Conservation (phyloP, 2,329 filamentous ascomycete species). For the Arthrobotrys pseudoclavata region DNA sequence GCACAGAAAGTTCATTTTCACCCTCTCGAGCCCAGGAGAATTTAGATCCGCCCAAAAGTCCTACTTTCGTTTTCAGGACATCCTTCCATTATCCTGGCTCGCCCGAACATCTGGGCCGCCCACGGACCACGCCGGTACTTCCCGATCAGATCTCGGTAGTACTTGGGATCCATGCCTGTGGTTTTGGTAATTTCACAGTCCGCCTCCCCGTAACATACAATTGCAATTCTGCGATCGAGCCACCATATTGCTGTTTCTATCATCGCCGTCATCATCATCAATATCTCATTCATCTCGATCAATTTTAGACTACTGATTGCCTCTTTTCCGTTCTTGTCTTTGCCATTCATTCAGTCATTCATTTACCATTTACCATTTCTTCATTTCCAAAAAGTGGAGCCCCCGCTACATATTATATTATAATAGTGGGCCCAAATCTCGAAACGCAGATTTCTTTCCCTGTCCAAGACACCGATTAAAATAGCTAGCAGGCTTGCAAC, state of each 20-base stretch:
- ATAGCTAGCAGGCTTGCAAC: conserved; percentile 52
- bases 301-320: conserved; percentile 34
- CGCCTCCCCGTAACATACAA: conserved; percentile 15
- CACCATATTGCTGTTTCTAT: neutral
- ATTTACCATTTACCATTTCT: conserved; percentile 17
- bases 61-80: conserved; percentile 32
- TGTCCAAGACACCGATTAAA: conserved; percentile 55
- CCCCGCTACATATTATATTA: conserved; percentile 53
- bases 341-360: conserved; percentile 35
- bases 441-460: conserved; percentile 52
- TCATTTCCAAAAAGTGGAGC: conserved; percentile 60
- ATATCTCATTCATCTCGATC: conserved; percentile 45
- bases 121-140: conserved; percentile 51
- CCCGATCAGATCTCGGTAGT: conserved; percentile 57
- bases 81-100: conserved; percentile 31
- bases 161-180: conserved; percentile 57
- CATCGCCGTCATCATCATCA: conserved; percentile 7
- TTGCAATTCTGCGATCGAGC: conserved; percentile 1
- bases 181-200: conserved; percentile 51
- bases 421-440: conserved; percentile 60
- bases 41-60: conserved; percentile 38
- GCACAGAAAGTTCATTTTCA: conserved; percentile 14
- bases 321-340: conserved; percentile 38
- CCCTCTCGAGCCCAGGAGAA: conserved; percentile 42
- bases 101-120: conserved; percentile 58